phyloP scores from a whole-genome alignment of 192 early-diverging fungal species.

The Backusella macrospora region DNA sequence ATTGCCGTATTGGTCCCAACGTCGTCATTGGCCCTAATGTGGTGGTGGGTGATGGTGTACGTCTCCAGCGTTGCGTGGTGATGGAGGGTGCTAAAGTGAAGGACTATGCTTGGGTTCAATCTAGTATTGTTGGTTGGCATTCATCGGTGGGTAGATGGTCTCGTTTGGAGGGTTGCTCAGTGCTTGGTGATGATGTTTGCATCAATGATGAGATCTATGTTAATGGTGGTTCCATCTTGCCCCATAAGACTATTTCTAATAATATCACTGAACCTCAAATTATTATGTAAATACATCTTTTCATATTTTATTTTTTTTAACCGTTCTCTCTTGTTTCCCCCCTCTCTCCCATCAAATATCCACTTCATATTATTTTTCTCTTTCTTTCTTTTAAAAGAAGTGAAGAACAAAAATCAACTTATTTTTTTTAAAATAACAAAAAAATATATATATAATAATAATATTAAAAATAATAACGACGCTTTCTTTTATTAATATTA shows the following conservation, averaged over 20 bases:
- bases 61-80: slow-evolving; percentile 87
- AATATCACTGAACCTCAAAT: slow-evolving; percentile 94
- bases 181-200: slow-evolving; percentile 96
- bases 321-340: background rate
- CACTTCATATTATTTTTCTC: background rate
- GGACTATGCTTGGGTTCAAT: slow-evolving; percentile 90
- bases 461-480: background rate
- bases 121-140: slow-evolving; percentile 95
- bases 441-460: background rate
- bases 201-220: slow-evolving; percentile 92
- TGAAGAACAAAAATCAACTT: too few species aligned
- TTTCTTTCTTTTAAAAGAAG: background rate
- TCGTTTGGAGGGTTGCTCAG: slow-evolving; percentile 91
- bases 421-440: background rate
- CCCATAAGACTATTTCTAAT: slow-evolving; percentile 89
- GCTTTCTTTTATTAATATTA: background rate
- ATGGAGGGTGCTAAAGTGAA: slow-evolving; percentile 83
- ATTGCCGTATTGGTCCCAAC: slow-evolving; percentile 97
- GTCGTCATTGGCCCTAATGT: slow-evolving; percentile 93
- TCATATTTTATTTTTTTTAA: too few species aligned
- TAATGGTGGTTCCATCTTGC: slow-evolving; percentile 95
- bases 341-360: background rate
- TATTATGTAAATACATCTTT: slow-evolving; percentile 77
- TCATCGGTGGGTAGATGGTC: slow-evolving; percentile 96
- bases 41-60: slow-evolving; percentile 92